Evolutionary conservation across 306 rosid genomes (phyloP).

Genomic region (Malus sylvestris): DNA sequence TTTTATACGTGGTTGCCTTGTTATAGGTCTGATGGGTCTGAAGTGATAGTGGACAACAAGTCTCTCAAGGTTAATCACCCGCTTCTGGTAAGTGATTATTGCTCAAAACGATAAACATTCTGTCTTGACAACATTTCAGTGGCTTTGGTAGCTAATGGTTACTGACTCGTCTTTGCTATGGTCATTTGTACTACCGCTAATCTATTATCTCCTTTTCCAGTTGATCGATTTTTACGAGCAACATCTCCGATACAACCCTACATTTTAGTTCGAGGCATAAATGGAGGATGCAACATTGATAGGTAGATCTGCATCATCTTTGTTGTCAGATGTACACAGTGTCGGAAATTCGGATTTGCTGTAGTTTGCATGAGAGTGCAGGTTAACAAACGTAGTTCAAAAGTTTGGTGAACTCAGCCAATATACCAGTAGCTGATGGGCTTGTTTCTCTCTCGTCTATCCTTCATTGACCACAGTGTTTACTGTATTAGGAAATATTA

Average conservation of each 20-base stretch:
- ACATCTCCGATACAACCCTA: constrained; percentile 68
- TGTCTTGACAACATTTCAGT: constrained; percentile 1
- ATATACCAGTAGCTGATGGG: constrained; percentile 12
- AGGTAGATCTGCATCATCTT: constrained; percentile 20
- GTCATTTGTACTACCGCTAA: background rate
- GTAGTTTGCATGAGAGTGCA: constrained; percentile 7
- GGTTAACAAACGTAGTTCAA: constrained; percentile 17
- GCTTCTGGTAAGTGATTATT: constrained; percentile 50
- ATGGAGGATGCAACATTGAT: constrained; percentile 23
- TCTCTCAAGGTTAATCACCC: constrained; percentile 74
- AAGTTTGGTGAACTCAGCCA: constrained; percentile 6
- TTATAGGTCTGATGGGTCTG: constrained; percentile 76
- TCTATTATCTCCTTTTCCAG: constrained; percentile 31
- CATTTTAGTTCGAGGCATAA: constrained; percentile 28
- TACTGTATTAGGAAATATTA: constrained; percentile 7
- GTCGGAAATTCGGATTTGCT: constrained; percentile 29
- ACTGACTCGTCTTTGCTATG: background rate
- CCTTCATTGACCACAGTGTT: constrained; percentile 1
- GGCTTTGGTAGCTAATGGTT: background rate
- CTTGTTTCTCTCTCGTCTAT: background rate
- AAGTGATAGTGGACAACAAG: constrained; percentile 82
- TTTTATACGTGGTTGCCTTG: background rate
- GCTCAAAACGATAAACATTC: background rate
- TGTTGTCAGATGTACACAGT: constrained; percentile 20
- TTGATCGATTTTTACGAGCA: constrained; percentile 86